phyloP scores from a whole-genome alignment of 116 monocot genomes.

The Zostera marina region DNA sequence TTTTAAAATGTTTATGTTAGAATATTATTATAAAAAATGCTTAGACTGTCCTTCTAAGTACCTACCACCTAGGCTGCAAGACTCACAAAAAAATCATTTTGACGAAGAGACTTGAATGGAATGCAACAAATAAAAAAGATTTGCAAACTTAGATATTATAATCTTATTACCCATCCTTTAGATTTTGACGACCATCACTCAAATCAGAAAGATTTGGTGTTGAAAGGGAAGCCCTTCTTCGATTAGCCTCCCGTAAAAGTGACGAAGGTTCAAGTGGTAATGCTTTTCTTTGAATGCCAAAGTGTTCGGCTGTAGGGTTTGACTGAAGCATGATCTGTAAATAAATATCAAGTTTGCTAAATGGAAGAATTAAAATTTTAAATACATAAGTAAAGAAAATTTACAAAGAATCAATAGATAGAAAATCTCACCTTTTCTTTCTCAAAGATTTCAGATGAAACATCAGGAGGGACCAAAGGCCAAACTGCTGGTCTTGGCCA shows the following conservation, averaged over 20 bases:
- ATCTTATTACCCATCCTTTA: conserved; percentile 43
- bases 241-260: conserved; percentile 87
- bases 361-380: neutral
- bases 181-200: conserved; percentile 22
- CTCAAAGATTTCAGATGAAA: conserved; percentile 57
- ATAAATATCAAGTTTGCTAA: conserved; percentile 1
- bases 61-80: too few species aligned
- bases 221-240: conserved; percentile 87
- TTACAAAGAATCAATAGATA: neutral
- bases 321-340: conserved; percentile 67
- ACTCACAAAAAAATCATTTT: too few species aligned
- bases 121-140: too few species aligned
- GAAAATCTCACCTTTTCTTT: conserved; percentile 71
- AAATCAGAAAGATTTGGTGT: conserved; percentile 59
- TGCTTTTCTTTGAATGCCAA: conserved; percentile 76
- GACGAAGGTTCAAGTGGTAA: conserved; percentile 90
- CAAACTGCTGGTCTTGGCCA: conserved; percentile 96
- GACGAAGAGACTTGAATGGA: too few species aligned
- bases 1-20: too few species aligned
- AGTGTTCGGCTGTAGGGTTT: conserved; percentile 49
- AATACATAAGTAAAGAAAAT: neutral
- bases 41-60: too few species aligned
- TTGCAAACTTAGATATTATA: neutral
- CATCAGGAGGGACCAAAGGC: conserved; percentile 66
- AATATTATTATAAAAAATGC: too few species aligned